These are phyloP conservation scores for Scedosporium apiospermum DNA, from an alignment of 2,329 filamentous ascomycete genomes.

Conservation along the genomic window DNA sequence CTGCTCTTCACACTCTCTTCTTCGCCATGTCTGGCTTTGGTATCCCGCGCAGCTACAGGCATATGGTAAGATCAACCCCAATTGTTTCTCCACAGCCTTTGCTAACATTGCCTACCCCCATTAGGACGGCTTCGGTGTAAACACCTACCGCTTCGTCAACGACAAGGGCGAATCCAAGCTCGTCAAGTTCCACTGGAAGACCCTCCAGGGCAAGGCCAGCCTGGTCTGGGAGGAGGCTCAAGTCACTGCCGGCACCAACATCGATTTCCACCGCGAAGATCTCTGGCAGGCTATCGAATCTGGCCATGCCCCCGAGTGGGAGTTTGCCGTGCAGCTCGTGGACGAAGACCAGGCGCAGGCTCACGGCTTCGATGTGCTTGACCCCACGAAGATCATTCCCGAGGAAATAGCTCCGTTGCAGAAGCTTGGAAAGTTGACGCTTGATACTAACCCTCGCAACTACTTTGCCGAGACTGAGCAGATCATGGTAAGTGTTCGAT, in stretches of 20 bases:
- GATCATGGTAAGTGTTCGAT: slow-evolving; percentile 36
- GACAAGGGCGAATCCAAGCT: slow-evolving; percentile 59
- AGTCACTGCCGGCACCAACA: slow-evolving; percentile 65
- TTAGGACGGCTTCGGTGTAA: slow-evolving; percentile 67
- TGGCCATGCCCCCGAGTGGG: slow-evolving; percentile 66
- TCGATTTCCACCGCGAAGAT: slow-evolving; percentile 75
- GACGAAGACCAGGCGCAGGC: slow-evolving; percentile 62
- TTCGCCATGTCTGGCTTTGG: slow-evolving; percentile 69
- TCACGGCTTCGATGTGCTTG: slow-evolving; percentile 79
- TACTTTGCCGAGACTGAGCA: slow-evolving; percentile 79
- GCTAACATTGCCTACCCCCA: background rate
- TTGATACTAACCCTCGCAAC: slow-evolving; percentile 73
- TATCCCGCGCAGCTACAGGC: slow-evolving; percentile 66
- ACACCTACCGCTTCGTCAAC: slow-evolving; percentile 64
- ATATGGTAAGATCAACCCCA: slow-evolving; percentile 48
- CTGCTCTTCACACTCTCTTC: slow-evolving; percentile 71
- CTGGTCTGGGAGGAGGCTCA: slow-evolving; percentile 73
- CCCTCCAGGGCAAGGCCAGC: slow-evolving; percentile 65
- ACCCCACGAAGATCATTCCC: slow-evolving; percentile 80
- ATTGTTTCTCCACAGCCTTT: background rate
- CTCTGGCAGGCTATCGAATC: slow-evolving; percentile 64
- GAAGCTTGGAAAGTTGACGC: slow-evolving; percentile 69
- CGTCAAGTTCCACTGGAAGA: slow-evolving; percentile 71
- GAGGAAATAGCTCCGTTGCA: slow-evolving; percentile 66
- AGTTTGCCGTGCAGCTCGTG: slow-evolving; percentile 72